Conservation (phyloP, 768 basidiomycete genomes). For the Rickenella mellea region DNA sequence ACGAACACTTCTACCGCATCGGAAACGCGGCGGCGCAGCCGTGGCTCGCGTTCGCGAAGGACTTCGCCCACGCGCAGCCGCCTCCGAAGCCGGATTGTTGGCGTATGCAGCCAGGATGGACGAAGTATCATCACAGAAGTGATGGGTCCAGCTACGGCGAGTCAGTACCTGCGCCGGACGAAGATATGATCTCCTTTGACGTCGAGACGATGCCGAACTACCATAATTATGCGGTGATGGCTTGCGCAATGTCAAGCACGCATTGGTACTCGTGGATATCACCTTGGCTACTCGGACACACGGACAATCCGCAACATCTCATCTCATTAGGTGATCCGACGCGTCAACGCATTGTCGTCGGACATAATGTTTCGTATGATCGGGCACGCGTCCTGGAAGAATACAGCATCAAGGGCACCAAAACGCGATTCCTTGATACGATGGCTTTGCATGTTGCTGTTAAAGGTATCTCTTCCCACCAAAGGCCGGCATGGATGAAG, state of each 20-base stretch:
- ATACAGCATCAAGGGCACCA: conserved; percentile 57
- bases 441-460: conserved; percentile 93
- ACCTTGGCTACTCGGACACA: conserved; percentile 74
- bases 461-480: conserved; percentile 89
- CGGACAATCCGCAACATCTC: conserved; percentile 49
- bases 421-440: conserved; percentile 84
- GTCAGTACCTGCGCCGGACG: conserved; percentile 59
- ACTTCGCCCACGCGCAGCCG: conserved; percentile 40
- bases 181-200: conserved; percentile 80
- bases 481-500: conserved; percentile 88
- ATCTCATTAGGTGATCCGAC: conserved; percentile 59
- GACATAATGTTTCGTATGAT: conserved; percentile 95
- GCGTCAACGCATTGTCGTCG: conserved; percentile 61
- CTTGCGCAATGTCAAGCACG: conserved; percentile 71
- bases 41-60: conserved; percentile 61
- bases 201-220: conserved; percentile 87
- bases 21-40: conserved; percentile 64
- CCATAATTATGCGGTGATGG: conserved; percentile 78
- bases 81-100: conserved; percentile 55
- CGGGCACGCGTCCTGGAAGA: conserved; percentile 76
- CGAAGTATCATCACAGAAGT: conserved; percentile 58
- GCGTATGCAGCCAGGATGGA: conserved; percentile 72
- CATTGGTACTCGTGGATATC: conserved; percentile 97
- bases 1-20: conserved; percentile 83
- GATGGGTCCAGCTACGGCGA: conserved; percentile 78